phyloP scores from a whole-genome alignment of 2,329 filamentous ascomycete genomes.

The Botrytis hyacinthi region DNA sequence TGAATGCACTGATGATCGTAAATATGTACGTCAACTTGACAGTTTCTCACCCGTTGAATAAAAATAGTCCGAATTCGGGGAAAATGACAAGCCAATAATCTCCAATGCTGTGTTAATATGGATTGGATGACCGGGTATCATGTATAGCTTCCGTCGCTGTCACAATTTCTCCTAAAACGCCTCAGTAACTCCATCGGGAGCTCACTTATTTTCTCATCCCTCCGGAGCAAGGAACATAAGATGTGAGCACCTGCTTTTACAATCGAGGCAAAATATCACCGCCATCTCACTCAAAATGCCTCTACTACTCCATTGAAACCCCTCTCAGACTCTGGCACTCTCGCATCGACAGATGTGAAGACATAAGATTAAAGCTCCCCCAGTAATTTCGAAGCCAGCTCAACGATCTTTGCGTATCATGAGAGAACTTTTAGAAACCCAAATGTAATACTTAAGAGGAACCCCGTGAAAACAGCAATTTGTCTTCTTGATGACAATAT shows the following conservation, averaged over 20 bases:
- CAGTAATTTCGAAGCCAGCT: background rate
- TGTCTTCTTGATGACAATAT: slow-evolving; percentile 83
- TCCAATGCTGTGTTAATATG: background rate
- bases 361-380: background rate
- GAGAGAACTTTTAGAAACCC: slow-evolving; percentile 56
- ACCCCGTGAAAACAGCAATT: slow-evolving; percentile 81
- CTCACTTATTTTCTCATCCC: background rate
- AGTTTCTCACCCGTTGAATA: slow-evolving; percentile 7
- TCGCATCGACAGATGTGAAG: background rate
- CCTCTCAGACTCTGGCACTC: background rate
- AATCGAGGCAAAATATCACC: background rate
- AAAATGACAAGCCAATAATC: background rate
- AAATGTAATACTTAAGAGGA: slow-evolving; percentile 75
- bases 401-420: slow-evolving; percentile 21
- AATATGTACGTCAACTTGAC: slow-evolving; percentile 3
- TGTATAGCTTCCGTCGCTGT: background rate
- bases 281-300: background rate
- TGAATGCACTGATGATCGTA: slow-evolving; percentile 1
- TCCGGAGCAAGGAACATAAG: background rate
- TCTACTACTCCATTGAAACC: background rate
- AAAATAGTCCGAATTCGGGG: slow-evolving; percentile 2
- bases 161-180: background rate
- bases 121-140: slow-evolving; percentile 10
- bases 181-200: background rate
- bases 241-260: background rate